phyloP scores from a whole-genome alignment of 352 stramenopile genomes.

The Pythium coloratum region DNA sequence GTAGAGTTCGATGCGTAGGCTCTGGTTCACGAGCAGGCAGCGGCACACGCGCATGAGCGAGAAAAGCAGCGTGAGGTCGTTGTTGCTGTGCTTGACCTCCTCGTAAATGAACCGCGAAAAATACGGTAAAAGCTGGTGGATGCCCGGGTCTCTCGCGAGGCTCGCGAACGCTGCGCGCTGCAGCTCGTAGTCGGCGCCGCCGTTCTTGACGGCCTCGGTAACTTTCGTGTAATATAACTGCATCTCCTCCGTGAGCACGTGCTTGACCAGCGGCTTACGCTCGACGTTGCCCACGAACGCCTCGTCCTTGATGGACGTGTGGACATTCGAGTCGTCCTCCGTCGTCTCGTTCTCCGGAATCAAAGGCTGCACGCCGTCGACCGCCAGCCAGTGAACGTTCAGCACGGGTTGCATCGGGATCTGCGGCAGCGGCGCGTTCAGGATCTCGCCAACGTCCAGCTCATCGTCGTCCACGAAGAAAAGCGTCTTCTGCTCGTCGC shows the following conservation, averaged over 20 bases:
- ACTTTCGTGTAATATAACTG: conserved; percentile 90
- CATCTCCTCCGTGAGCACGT: conserved; percentile 89
- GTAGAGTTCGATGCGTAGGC: conserved; percentile 93
- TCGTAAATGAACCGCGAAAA: conserved; percentile 89
- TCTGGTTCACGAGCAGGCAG: conserved; percentile 89
- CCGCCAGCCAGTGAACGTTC: conserved; percentile 82
- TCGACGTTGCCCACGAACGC: conserved; percentile 65
- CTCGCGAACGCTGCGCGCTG: conserved; percentile 79
- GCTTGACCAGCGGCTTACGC: conserved; percentile 80
- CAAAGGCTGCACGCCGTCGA: conserved; percentile 79
- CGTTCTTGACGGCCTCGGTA: conserved; percentile 71
- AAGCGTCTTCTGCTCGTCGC: conserved; percentile 54
- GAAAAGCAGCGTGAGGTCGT: conserved; percentile 71
- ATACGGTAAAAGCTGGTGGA: conserved; percentile 90
- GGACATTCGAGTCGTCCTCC: conserved; percentile 66
- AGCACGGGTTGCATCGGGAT: conserved; percentile 71
- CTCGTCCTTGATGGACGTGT: conserved; percentile 80
- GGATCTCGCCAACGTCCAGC: conserved; percentile 60
- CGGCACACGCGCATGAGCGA: conserved; percentile 89
- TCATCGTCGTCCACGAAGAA: conserved; percentile 81
- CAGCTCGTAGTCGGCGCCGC: conserved; percentile 61
- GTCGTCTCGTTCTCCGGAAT: conserved; percentile 83
- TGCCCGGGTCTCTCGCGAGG: conserved; percentile 79
- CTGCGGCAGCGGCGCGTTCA: conserved; percentile 74
- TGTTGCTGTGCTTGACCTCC: conserved; percentile 84